Evolutionary conservation across 495 filamentous ascomycete species (phyloP).

Genomic region (Chaetomidium leptoderma): DNA sequence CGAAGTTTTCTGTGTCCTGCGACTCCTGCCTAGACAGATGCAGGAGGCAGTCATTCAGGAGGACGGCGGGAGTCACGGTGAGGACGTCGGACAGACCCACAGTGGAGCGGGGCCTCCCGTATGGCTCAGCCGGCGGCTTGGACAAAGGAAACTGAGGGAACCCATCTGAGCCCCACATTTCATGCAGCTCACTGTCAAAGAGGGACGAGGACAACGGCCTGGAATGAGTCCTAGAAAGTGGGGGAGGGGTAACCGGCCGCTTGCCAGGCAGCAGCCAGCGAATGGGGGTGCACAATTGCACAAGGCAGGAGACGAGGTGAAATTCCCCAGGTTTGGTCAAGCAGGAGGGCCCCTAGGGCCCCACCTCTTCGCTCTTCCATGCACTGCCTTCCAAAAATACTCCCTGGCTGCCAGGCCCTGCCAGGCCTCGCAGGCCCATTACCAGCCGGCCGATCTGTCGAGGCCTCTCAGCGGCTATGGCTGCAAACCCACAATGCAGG

Average conservation of each 20-base stretch:
- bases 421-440: neutral
- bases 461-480: constrained; percentile 29
- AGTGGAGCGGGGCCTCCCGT: neutral
- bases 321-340: neutral
- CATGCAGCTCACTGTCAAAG: neutral
- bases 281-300: constrained; percentile 15
- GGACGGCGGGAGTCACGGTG: constrained; percentile 15
- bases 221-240: constrained; percentile 10
- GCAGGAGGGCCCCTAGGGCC: neutral
- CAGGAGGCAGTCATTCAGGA: neutral
- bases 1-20: constrained; percentile 13
- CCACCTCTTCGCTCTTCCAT: neutral
- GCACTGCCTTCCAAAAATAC: constrained; percentile 10
- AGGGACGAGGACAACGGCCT: neutral
- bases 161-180: neutral
- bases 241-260: constrained; percentile 14
- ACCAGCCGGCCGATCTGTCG: constrained; percentile 14
- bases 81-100: neutral
- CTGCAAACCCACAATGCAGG: constrained; percentile 2
- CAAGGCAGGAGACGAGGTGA: constrained; percentile 23
- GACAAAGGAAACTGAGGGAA: neutral
- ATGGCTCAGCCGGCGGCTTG: constrained; percentile 12
- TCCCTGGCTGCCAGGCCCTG: neutral
- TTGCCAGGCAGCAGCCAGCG: constrained; percentile 15
- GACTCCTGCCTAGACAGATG: constrained; percentile 16